phyloP scores from a whole-genome alignment of 352 stramenopile species.

The Lagenidium sp. region DNA sequence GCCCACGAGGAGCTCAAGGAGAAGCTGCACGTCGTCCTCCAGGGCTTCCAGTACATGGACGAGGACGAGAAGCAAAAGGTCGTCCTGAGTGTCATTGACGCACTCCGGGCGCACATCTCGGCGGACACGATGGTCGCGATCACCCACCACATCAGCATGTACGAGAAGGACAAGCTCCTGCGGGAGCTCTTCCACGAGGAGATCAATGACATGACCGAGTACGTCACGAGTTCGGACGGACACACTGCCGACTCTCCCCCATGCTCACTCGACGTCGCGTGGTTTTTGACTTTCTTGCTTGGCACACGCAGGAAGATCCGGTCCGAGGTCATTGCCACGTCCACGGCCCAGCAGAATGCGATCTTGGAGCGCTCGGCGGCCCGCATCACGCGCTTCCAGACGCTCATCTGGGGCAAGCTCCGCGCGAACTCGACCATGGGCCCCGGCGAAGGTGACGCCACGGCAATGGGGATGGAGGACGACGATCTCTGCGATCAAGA shows the following conservation, averaged over 20 bases:
- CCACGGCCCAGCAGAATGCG: slow-evolving; percentile 43
- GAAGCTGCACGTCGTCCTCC: slow-evolving; percentile 37
- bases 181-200: slow-evolving; percentile 42
- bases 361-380: slow-evolving; percentile 46
- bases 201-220: slow-evolving; percentile 42
- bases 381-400: slow-evolving; percentile 53
- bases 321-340: slow-evolving; percentile 32
- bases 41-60: slow-evolving; percentile 52
- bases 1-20: slow-evolving; percentile 32
- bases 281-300: no score
- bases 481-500: slow-evolving; percentile 56
- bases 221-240: no score
- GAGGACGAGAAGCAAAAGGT: slow-evolving; percentile 46
- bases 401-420: slow-evolving; percentile 25
- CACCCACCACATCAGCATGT: slow-evolving; percentile 34
- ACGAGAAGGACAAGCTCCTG: slow-evolving; percentile 54
- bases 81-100: slow-evolving; percentile 33
- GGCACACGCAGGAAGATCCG: slow-evolving; percentile 50
- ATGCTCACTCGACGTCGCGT: no score
- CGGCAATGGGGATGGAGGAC: slow-evolving; percentile 9
- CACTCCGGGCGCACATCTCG: slow-evolving; percentile 37
- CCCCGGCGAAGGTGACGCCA: neutral
- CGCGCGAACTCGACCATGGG: slow-evolving; percentile 1
- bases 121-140: slow-evolving; percentile 33
- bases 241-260: no score